Evolutionary conservation across 495 filamentous ascomycete genomes (phyloP).

Genomic region (Penicillium coffeae): DNA sequence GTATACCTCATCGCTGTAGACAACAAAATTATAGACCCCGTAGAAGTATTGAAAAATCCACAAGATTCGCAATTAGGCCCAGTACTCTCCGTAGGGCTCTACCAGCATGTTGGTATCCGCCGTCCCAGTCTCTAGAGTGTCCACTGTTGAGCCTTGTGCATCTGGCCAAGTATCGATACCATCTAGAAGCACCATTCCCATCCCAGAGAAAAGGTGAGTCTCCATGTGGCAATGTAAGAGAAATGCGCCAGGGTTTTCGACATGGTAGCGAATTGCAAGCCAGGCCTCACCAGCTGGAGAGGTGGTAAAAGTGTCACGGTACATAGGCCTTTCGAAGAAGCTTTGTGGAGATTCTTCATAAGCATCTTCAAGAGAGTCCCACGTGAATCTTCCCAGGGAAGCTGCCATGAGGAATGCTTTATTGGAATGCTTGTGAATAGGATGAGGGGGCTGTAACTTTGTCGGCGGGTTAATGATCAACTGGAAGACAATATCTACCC

Average conservation of each 20-base stretch:
- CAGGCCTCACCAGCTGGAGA: conserved; percentile 24
- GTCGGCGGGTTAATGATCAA: conserved; percentile 13
- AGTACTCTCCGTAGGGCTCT: too few species aligned
- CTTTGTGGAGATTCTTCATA: conserved; percentile 26
- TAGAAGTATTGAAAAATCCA: too few species aligned
- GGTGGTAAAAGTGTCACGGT: conserved; percentile 42
- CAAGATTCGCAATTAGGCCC: too few species aligned
- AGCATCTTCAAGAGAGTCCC: conserved; percentile 40
- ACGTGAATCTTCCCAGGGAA: conserved; percentile 40
- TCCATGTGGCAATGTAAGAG: conserved; percentile 54
- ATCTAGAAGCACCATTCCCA: conserved; percentile 46
- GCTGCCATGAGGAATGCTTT: conserved; percentile 41
- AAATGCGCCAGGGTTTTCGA: conserved; percentile 48
- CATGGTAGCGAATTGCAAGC: conserved; percentile 49
- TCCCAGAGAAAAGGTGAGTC: conserved; percentile 45
- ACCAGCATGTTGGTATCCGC: too few species aligned
- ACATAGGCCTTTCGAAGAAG: conserved; percentile 46
- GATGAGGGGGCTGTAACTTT: conserved; percentile 34
- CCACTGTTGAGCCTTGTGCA: too few species aligned
- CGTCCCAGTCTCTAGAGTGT: too few species aligned
- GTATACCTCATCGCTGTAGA: too few species aligned
- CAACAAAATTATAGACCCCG: too few species aligned
- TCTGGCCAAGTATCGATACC: conserved; percentile 48
- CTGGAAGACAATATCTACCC: conserved; percentile 51
- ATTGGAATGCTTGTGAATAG: conserved; percentile 55